Conservation (phyloP, 1,284 basidiomycete genomes). For the Meira nashicola region DNA sequence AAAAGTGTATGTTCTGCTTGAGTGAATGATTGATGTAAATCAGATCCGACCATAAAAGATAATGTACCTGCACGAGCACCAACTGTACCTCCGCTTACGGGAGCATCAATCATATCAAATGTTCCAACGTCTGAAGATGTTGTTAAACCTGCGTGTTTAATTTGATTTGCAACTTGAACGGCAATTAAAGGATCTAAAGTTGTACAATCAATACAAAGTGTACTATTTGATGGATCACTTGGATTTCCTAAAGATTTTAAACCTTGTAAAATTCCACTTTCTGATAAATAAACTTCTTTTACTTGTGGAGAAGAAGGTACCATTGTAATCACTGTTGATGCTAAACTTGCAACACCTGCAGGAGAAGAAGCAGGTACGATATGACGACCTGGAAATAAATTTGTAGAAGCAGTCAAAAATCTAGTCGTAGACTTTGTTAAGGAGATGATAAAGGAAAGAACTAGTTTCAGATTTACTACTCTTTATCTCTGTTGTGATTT, state of each 20-base stretch:
- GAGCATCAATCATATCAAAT: constrained; percentile 74
- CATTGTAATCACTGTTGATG: constrained; percentile 74
- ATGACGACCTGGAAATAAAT: constrained; percentile 37
- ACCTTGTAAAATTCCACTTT: constrained; percentile 55
- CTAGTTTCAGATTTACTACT: too few relatives aligned
- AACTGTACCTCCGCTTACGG: constrained; percentile 80
- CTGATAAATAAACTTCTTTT: constrained; percentile 63
- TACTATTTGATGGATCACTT: constrained; percentile 43
- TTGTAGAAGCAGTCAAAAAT: constrained; percentile 37
- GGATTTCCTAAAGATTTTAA: constrained; percentile 17
- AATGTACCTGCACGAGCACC: constrained; percentile 72
- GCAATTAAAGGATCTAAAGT: constrained; percentile 75
- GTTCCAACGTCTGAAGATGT: constrained; percentile 49
- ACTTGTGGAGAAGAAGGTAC: constrained; percentile 75
- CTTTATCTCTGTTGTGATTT: too few relatives aligned
- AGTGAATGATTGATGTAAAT: constrained; percentile 62
- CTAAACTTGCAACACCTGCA: constrained; percentile 55
- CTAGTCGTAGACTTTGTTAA: constrained; percentile 23
- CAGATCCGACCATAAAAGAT: constrained; percentile 80
- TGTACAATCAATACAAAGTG: constrained; percentile 78
- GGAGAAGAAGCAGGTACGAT: constrained; percentile 47
- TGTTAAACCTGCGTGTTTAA: constrained; percentile 58
- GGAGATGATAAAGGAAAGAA: too few relatives aligned
- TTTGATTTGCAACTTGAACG: constrained; percentile 61
- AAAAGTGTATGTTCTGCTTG: constrained; percentile 60